phyloP scores from a whole-genome alignment of 1,284 basidiomycete genomes.

The Somion occarium region DNA sequence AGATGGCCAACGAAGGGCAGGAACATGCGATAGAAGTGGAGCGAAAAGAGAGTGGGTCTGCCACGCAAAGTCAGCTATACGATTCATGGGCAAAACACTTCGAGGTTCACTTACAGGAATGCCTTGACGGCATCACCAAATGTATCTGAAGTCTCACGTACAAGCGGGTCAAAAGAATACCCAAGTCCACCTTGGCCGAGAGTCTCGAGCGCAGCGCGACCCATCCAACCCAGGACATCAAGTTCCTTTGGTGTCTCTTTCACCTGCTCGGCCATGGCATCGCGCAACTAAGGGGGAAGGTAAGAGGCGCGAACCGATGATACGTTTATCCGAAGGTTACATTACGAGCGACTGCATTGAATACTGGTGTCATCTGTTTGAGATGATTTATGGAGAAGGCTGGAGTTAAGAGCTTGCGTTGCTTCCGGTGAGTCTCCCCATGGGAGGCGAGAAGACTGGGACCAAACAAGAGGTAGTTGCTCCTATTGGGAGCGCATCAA shows the following conservation, averaged over 20 bases:
- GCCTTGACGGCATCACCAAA: slow-evolving; percentile 26
- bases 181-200: slow-evolving; percentile 33
- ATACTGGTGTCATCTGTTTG: slow-evolving; percentile 22
- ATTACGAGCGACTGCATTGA: slow-evolving; percentile 14
- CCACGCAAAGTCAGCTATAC: background rate
- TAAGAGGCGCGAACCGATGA: background rate
- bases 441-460: background rate
- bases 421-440: slow-evolving; percentile 22
- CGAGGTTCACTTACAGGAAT: slow-evolving; percentile 20
- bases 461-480: slow-evolving; percentile 2
- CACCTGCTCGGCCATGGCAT: slow-evolving; percentile 15
- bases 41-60: background rate
- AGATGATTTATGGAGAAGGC: slow-evolving; percentile 23
- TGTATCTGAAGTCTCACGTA: slow-evolving; percentile 17
- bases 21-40: background rate
- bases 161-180: slow-evolving; percentile 31
- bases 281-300: slow-evolving; percentile 14
- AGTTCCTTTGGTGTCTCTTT: slow-evolving; percentile 18
- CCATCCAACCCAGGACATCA: slow-evolving; percentile 30
- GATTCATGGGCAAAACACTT: background rate
- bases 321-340: too few relatives aligned
- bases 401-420: slow-evolving; percentile 26
- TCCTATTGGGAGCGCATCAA: background rate
- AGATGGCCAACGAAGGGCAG: background rate
- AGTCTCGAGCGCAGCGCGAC: slow-evolving; percentile 31